Conservation (phyloP, 2,329 filamentous ascomycete species). For the Pseudocercospora cruenta region DNA sequence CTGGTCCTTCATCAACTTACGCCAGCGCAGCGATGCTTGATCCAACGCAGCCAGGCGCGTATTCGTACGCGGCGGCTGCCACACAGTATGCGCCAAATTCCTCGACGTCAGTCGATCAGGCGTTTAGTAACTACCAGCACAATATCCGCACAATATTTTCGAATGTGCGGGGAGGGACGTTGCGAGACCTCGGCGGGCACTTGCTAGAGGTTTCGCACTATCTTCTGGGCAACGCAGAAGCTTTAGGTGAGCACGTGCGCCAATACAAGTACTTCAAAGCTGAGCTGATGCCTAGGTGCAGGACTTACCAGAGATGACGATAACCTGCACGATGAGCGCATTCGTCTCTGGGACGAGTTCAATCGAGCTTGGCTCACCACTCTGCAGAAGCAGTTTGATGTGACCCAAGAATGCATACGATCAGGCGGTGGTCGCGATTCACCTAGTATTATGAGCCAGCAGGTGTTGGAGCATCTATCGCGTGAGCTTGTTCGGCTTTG, state of each 20-base stretch:
- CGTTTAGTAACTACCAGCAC: slow-evolving; percentile 65
- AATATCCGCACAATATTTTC: slow-evolving; percentile 69
- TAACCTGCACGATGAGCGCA: slow-evolving; percentile 71
- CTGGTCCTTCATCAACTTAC: slow-evolving; percentile 58
- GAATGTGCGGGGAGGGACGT: slow-evolving; percentile 65
- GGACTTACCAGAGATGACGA: slow-evolving; percentile 84
- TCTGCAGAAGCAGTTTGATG: slow-evolving; percentile 80
- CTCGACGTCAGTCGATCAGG: slow-evolving; percentile 58
- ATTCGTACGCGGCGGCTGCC: slow-evolving; percentile 28
- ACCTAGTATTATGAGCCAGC: slow-evolving; percentile 68
- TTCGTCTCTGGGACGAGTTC: slow-evolving; percentile 91
- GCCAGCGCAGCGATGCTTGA: slow-evolving; percentile 55
- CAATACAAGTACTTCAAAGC: slow-evolving; percentile 41
- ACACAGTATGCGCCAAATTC: slow-evolving; percentile 27
- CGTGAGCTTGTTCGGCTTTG: slow-evolving; percentile 80
- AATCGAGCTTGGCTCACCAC: slow-evolving; percentile 88
- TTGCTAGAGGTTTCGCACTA: slow-evolving; percentile 68
- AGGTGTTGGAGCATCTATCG: slow-evolving; percentile 76
- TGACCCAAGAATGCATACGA: slow-evolving; percentile 63
- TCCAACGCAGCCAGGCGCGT: slow-evolving; percentile 45
- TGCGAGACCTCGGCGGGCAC: slow-evolving; percentile 62
- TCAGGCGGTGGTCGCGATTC: slow-evolving; percentile 60
- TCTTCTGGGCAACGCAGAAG: slow-evolving; percentile 66
- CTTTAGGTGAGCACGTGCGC: slow-evolving; percentile 62
- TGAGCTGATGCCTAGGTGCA: slow-evolving; percentile 46